Base-by-base conservation (phyloP, 257 asterid genomes). In the Primulina eburnea region DNA sequence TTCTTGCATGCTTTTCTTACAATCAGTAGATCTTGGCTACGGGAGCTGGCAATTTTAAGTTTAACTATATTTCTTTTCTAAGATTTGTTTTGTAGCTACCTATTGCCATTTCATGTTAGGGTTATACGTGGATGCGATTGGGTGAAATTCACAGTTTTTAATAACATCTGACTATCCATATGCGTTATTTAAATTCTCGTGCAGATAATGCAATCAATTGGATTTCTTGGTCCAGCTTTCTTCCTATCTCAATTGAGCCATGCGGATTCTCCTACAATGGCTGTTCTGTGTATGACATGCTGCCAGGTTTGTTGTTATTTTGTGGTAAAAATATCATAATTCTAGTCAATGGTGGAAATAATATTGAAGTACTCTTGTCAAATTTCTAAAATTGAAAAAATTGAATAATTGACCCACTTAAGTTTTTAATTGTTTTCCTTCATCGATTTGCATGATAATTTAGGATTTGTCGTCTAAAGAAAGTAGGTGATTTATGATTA, bases 181-280 rank as follows among this genome's bases (percentile, higher is more conserved):
- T 72, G 30, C 74, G 33, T 63, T 64, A 26, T 71, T 16, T 62
- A 62, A 56, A 74, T 52, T 68, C 56, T 35, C 72, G 35, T 77
- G 83, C 96, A 89, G 96, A 82, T 86, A 70, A 91, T 91, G 97
- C 97, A 89, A 87, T 76, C 92, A 32, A 81, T 91, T 76, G 96
- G 97, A 76, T 89, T 91, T 83, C 89, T 91, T 70, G 97, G 96
- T 59, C 97, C 96, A 34, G 92, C 97, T 69, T 91, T 89, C 87
- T 91, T 91, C 82, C 76, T 91, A 74, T 89, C 93, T 75, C 97
- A 91, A 83, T 83, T 91, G 88, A 91, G 90, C 86, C 97, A 87
- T 66, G 77, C 86, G 56, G 89, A 91, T 79, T 84, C 97, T 83
- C 97, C 97, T 78, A 82, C 85, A 64, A 86, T 89, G 92, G 96